Conservation (phyloP, 345 rosid species). For the Bruguiera sexangula region DNA sequence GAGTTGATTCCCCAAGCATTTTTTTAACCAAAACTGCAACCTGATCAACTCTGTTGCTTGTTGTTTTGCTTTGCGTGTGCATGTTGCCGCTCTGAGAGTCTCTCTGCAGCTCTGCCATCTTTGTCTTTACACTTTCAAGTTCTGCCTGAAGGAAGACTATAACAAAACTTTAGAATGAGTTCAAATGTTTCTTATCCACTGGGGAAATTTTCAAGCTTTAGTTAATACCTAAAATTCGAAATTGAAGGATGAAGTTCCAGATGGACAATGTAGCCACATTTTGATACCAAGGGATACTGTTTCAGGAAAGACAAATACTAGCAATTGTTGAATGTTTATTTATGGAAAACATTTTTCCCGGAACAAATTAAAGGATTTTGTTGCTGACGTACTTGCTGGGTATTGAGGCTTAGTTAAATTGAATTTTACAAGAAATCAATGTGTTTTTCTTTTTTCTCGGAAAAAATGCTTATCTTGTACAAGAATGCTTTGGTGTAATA, state of each 20-base stretch:
- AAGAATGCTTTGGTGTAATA: too few species aligned
- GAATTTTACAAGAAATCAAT: too few species aligned
- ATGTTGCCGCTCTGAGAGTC: slow-evolving; percentile 9
- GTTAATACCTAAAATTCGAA: slow-evolving; percentile 45
- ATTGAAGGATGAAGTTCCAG: slow-evolving; percentile 59
- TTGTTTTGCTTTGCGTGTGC: slow-evolving; percentile 51
- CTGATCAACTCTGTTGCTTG: slow-evolving; percentile 37
- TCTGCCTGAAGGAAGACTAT: slow-evolving; percentile 65
- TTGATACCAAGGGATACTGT: slow-evolving; percentile 81
- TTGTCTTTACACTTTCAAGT: slow-evolving; percentile 49
- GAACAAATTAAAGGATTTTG: neutral
- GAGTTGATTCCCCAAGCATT: slow-evolving; percentile 45
- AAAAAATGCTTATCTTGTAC: neutral
- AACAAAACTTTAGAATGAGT: slow-evolving; percentile 62
- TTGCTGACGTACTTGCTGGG: too few species aligned
- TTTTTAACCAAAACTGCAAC: slow-evolving; percentile 48
- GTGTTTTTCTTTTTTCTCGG: neutral
- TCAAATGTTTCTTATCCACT: slow-evolving; percentile 75
- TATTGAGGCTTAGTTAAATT: too few species aligned
- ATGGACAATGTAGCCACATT: slow-evolving; percentile 70
- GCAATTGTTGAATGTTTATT: neutral
- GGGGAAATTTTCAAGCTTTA: slow-evolving; percentile 73
- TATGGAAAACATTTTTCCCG: neutral
- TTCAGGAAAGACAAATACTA: slow-evolving; percentile 19
- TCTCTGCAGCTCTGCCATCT: slow-evolving; percentile 53